Percentiles rank a stretch among this genome's conserved stretches.
Evolutionary conservation across 2,329 filamentous ascomycete species (phyloP).

Genomic region (Didymellaceae sp.): DNA sequence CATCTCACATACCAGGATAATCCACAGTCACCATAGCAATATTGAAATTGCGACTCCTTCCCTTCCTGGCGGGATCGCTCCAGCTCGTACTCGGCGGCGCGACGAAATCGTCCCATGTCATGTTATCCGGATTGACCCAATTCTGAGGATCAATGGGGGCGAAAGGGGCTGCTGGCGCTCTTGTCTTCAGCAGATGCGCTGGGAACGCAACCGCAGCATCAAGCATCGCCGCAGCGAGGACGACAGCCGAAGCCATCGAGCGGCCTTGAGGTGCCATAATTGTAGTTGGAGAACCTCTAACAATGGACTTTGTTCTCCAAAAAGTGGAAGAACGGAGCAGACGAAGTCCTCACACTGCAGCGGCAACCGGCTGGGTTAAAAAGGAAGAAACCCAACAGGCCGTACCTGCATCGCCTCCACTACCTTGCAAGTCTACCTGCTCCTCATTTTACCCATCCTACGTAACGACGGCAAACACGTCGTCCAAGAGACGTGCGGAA

Average conservation of each 20-base stretch:
- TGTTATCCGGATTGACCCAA: conserved; percentile 62
- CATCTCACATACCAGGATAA: conserved; percentile 44
- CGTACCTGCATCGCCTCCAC: conserved; percentile 5
- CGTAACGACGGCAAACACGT: conserved; percentile 21
- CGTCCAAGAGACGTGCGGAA: conserved; percentile 19
- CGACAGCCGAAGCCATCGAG: conserved; percentile 21
- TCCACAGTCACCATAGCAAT: conserved; percentile 62
- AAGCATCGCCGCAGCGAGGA: conserved; percentile 26
- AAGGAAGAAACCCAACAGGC: neutral
- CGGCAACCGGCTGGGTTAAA: neutral
- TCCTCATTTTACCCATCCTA: conserved; percentile 24
- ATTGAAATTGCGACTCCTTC: conserved; percentile 61
- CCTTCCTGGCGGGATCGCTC: conserved; percentile 54
- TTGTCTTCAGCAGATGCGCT: conserved; percentile 22
- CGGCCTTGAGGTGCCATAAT: conserved; percentile 6
- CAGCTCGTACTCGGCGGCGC: conserved; percentile 58
- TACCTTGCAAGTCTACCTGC: conserved; percentile 2
- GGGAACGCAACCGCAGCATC: conserved; percentile 24
- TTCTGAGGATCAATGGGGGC: conserved; percentile 59
- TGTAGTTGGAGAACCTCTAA: neutral
- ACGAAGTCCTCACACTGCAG: neutral
- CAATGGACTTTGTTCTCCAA: conserved; percentile 4
- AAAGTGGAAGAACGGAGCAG: neutral
- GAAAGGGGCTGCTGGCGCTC: conserved; percentile 52
- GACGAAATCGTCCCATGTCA: conserved; percentile 57